These are phyloP conservation scores for Trichoderma breve DNA, from an alignment of 2,329 filamentous ascomycete species.

Conservation along the genomic window DNA sequence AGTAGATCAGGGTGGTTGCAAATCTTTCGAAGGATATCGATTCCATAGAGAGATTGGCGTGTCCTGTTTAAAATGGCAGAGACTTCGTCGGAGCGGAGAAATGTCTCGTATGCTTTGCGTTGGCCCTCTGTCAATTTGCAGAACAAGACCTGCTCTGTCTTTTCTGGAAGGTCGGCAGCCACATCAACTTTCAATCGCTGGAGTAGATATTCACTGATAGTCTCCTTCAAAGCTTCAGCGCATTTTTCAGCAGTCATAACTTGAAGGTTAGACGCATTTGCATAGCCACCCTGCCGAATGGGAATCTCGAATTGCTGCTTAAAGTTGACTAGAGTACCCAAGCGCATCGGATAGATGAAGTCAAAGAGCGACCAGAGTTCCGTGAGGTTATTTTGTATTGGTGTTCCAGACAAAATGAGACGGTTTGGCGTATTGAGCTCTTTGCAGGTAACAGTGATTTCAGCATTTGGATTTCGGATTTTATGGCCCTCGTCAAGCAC, in stretches of 20 bases:
- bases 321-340: constrained; percentile 90
- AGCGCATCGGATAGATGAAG: constrained; percentile 93
- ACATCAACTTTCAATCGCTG: constrained; percentile 94
- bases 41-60: constrained; percentile 79
- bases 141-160: constrained; percentile 94
- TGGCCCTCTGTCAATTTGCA: constrained; percentile 83
- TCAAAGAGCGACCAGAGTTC: constrained; percentile 98
- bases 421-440: constrained; percentile 86
- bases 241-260: constrained; percentile 94
- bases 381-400: constrained; percentile 94
- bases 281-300: constrained; percentile 89
- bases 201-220: constrained; percentile 88
- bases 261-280: constrained; percentile 89
- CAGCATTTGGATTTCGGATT: constrained; percentile 93
- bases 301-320: constrained; percentile 89
- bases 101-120: constrained; percentile 74
- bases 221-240: constrained; percentile 88
- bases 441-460: constrained; percentile 93
- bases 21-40: constrained; percentile 90
- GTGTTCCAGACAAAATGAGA: constrained; percentile 91
- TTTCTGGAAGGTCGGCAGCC: constrained; percentile 87
- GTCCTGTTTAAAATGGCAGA: constrained; percentile 73
- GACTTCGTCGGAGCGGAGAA: constrained; percentile 81
- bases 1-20: constrained; percentile 95
- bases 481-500: constrained; percentile 97